Conservation (phyloP, 768 basidiomycete species). For the Naganishia onofrii region DNA sequence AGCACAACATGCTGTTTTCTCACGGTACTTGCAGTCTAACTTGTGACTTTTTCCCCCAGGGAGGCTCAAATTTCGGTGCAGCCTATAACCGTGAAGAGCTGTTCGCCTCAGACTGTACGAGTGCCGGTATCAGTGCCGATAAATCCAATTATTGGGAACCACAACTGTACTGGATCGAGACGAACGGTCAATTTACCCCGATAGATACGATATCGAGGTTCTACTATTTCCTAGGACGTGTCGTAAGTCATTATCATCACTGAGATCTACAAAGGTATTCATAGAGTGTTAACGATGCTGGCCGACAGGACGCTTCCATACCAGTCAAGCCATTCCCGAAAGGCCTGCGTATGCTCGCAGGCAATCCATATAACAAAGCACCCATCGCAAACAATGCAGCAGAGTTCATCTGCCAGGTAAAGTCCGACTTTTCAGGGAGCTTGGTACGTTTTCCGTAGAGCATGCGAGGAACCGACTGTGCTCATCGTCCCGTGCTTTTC, state of each 20-base stretch:
- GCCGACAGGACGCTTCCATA: conserved; percentile 29
- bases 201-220: conserved; percentile 37
- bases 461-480: background rate
- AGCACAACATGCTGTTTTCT: background rate
- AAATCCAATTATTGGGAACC: conserved; percentile 41
- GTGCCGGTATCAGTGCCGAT: conserved; percentile 38
- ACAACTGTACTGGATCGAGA: conserved; percentile 28
- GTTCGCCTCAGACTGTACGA: conserved; percentile 38
- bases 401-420: conserved; percentile 19
- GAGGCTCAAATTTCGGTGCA: conserved; percentile 41
- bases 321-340: conserved; percentile 45
- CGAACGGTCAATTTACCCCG: conserved; percentile 22
- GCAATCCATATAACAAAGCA: conserved; percentile 42
- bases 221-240: conserved; percentile 47
- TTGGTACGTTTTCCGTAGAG: background rate
- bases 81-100: conserved; percentile 41
- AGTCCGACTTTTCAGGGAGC: conserved; percentile 1
- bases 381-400: conserved; percentile 3
- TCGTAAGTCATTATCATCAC: background rate
- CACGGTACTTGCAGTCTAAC: background rate
- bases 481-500: background rate
- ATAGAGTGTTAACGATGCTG: background rate
- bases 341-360: conserved; percentile 46
- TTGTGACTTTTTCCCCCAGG: background rate
- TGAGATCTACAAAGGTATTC: background rate